phyloP scores from a whole-genome alignment of 2,329 filamentous ascomycete species.

The Huntiella bhutanensis region DNA sequence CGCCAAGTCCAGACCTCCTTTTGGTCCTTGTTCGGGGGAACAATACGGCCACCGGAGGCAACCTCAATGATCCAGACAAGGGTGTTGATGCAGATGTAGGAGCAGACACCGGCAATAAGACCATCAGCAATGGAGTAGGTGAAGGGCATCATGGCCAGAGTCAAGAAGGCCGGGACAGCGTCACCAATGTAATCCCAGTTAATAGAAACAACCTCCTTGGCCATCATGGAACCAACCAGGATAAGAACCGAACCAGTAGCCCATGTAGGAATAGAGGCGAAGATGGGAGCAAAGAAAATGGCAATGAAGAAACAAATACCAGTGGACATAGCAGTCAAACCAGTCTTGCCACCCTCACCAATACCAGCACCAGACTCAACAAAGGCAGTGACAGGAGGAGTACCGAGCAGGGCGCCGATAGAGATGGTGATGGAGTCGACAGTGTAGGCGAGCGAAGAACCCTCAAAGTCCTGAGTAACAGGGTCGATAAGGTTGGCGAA shows the following conservation, averaged over 20 bases:
- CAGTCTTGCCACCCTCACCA: conserved; percentile 54
- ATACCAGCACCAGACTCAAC: conserved; percentile 62
- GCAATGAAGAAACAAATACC: conserved; percentile 53
- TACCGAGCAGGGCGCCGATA: conserved; percentile 49
- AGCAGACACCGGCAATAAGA: conserved; percentile 60
- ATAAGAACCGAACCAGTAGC: conserved; percentile 73
- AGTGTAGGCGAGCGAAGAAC: conserved; percentile 62
- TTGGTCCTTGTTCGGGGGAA: conserved; percentile 54
- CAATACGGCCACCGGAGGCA: conserved; percentile 46
- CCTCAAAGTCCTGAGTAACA: conserved; percentile 63
- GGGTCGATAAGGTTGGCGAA: conserved; percentile 48
- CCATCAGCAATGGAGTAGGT: conserved; percentile 79
- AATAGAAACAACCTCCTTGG: conserved; percentile 57
- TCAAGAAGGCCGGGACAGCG: conserved; percentile 67
- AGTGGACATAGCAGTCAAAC: conserved; percentile 49
- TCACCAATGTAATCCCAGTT: conserved; percentile 81
- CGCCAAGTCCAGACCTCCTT: conserved; percentile 69
- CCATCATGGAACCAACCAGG: conserved; percentile 79
- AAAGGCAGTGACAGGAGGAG: conserved; percentile 54
- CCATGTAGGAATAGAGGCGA: conserved; percentile 61
- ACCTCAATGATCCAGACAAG: conserved; percentile 50
- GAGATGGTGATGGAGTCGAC: conserved; percentile 54
- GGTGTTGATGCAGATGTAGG: conserved; percentile 59
- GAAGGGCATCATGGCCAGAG: conserved; percentile 73
- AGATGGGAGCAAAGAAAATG: conserved; percentile 58